These are phyloP conservation scores for Annulohypoxylon maeteangense DNA, from an alignment of 495 filamentous ascomycete species.

Conservation along the genomic window DNA sequence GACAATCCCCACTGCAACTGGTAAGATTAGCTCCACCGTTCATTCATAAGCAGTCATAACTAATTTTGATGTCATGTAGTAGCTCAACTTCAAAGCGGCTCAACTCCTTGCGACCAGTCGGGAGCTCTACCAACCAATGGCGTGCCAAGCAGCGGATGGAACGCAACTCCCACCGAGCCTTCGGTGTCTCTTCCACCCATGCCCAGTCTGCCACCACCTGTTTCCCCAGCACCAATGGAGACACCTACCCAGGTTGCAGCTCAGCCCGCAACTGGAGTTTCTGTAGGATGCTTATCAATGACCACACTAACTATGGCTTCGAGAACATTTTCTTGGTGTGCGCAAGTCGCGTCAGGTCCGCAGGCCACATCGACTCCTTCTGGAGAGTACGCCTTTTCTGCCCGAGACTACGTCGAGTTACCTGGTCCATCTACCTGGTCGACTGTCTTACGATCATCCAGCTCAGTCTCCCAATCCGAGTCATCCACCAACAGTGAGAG, in stretches of 20 bases:
- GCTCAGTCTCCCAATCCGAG: neutral
- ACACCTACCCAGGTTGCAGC: constrained; percentile 9
- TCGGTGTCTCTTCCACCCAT: constrained; percentile 22
- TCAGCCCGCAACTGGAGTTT: constrained; percentile 11
- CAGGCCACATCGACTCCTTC: constrained; percentile 14
- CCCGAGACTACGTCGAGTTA: constrained; percentile 32
- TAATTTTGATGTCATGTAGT: constrained; percentile 20
- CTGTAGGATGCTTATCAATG: constrained; percentile 39
- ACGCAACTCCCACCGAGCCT: constrained; percentile 31
- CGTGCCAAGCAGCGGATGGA: constrained; percentile 47
- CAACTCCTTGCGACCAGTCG: constrained; percentile 29
- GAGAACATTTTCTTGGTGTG: constrained; percentile 48
- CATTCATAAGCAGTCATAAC: neutral
- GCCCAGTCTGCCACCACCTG: constrained; percentile 42
- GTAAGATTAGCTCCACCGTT: constrained; percentile 5
- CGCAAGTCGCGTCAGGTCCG: constrained; percentile 34
- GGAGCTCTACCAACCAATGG: constrained; percentile 29
- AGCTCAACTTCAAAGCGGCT: constrained; percentile 26
- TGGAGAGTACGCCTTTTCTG: constrained; percentile 43
- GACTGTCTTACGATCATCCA: constrained; percentile 40
- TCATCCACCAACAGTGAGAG: constrained; percentile 10
- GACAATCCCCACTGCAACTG: constrained; percentile 11
- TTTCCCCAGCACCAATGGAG: constrained; percentile 25
- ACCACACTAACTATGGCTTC: constrained; percentile 44
- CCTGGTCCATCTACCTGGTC: constrained; percentile 39